Base-by-base conservation (phyloP, 257 asterid species). In the Gentiana straminea region DNA sequence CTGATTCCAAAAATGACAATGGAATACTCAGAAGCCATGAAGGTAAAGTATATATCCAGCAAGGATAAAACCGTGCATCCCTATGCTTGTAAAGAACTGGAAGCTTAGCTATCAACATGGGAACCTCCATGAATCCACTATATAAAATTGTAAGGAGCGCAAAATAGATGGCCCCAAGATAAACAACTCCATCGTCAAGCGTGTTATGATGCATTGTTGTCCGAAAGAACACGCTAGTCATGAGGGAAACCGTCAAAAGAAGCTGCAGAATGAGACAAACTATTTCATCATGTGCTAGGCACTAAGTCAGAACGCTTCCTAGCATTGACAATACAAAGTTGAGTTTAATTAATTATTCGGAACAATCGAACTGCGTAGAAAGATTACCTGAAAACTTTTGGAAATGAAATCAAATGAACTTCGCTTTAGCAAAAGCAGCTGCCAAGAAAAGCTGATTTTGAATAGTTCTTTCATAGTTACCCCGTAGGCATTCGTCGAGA, bases 41-140 rank as follows among this genome's bases (percentile, higher is more conserved):
- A 58, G 98, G 96, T 62, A 90, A 72, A 60, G 98, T 81, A 60
- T 82, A 86, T 34, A 83, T 83, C 98, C 98, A 90, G 60, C 84
- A 73, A 43, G 98, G 98, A 63, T 84, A 90, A 68, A 90, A 81
- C 65, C 75, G 75, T 59, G 83, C 71, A 75, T 86, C 97, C 67
- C 97, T 68, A 65, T 86, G 93, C 81, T 90, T 90, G 89, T 90
- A 90, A 61, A 90, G 78, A 66, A 90, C 72, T 2, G 96, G 97
- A 71, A 90, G 96, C 81, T 84, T 90, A 54, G 84, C 80, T 59
- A 90, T 84, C 71, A 84, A 73, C 97, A 90, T 73, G 58, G 97
- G 81, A 62, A 90, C 94, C 80, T 90, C 97, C 51, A 94, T 76
- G 78, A 90, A 84, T 37, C 96, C 97, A 74, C 86, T 86, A 71